Evolutionary conservation across 495 filamentous ascomycete species (phyloP).

Genomic region (Jackrogersella multiformis): DNA sequence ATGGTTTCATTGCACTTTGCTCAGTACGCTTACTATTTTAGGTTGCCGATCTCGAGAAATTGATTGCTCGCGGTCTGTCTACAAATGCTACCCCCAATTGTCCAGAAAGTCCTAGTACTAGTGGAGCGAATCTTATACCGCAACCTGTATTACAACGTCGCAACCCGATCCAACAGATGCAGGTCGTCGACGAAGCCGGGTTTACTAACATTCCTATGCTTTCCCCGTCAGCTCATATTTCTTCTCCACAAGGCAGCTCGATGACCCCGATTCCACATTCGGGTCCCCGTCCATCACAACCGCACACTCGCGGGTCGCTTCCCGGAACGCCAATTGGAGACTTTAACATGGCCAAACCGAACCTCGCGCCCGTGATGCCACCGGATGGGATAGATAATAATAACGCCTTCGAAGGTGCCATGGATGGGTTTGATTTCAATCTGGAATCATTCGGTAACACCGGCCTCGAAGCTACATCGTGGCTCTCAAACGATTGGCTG

Average conservation of each 20-base stretch:
- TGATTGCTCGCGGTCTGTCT: constrained; percentile 50
- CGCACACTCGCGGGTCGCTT: constrained; percentile 35
- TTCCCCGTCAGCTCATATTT: constrained; percentile 36
- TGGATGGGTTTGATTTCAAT: constrained; percentile 49
- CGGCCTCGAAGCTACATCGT: constrained; percentile 42
- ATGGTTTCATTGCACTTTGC: neutral
- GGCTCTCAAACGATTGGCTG: constrained; percentile 49
- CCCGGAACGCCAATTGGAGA: constrained; percentile 38
- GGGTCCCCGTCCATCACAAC: constrained; percentile 21
- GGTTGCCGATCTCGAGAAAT: constrained; percentile 57
- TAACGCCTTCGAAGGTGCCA: constrained; percentile 51
- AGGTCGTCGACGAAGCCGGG: constrained; percentile 42
- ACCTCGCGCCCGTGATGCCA: constrained; percentile 39
- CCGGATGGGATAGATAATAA: constrained; percentile 44
- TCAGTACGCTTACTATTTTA: constrained; percentile 34
- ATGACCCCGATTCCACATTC: constrained; percentile 42
- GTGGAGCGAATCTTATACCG: constrained; percentile 20
- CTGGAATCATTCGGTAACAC: constrained; percentile 47
- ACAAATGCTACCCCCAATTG: constrained; percentile 20
- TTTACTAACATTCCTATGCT: constrained; percentile 39
- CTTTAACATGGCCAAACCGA: constrained; percentile 36
- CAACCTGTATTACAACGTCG: constrained; percentile 38
- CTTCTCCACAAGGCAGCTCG: constrained; percentile 36
- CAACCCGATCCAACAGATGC: constrained; percentile 39
- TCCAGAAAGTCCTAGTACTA: constrained; percentile 35